phyloP scores from a whole-genome alignment of 139 green algal species.

The Asterochloris sp. region DNA sequence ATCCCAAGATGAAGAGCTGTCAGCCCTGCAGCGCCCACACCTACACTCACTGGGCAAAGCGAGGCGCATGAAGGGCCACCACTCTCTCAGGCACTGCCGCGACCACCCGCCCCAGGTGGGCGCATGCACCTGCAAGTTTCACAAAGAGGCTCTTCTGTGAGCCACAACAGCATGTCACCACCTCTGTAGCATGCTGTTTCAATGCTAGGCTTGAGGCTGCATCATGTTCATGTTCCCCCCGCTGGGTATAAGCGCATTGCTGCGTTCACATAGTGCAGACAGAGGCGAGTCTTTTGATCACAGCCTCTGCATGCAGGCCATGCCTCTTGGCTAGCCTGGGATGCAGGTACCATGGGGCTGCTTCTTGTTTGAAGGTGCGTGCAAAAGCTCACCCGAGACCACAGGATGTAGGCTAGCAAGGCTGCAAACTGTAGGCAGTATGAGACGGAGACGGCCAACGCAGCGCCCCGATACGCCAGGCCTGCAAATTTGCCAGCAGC shows the following conservation, averaged over 20 bases:
- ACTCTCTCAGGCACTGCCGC: neutral
- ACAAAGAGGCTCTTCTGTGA: too few relatives aligned
- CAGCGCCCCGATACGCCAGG: slow-evolving; percentile 2
- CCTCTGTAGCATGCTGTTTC: too few relatives aligned
- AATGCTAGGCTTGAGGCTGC: too few relatives aligned
- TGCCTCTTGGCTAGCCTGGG: too few relatives aligned
- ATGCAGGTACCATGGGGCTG: neutral
- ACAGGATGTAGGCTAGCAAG: neutral
- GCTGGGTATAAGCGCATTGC: too few relatives aligned
- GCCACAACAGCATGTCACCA: too few relatives aligned
- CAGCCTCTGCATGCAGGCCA: too few relatives aligned
- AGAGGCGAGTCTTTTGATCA: too few relatives aligned
- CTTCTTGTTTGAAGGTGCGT: neutral
- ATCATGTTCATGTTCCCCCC: too few relatives aligned
- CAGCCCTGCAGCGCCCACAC: neutral
- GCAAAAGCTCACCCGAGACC: neutral
- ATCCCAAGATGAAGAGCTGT: too few relatives aligned
- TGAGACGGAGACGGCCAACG: slow-evolving; percentile 5
- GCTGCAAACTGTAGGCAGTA: slow-evolving; percentile 6
- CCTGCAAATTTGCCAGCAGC: neutral
- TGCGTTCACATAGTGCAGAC: too few relatives aligned
- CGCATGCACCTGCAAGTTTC: neutral
- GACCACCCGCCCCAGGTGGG: slow-evolving; percentile 13
- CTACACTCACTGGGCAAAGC: slow-evolving; percentile 10
- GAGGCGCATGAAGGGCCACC: slow-evolving; percentile 10